phyloP scores from a whole-genome alignment of 2,329 filamentous ascomycete genomes.

The Arthroderma uncinatum region DNA sequence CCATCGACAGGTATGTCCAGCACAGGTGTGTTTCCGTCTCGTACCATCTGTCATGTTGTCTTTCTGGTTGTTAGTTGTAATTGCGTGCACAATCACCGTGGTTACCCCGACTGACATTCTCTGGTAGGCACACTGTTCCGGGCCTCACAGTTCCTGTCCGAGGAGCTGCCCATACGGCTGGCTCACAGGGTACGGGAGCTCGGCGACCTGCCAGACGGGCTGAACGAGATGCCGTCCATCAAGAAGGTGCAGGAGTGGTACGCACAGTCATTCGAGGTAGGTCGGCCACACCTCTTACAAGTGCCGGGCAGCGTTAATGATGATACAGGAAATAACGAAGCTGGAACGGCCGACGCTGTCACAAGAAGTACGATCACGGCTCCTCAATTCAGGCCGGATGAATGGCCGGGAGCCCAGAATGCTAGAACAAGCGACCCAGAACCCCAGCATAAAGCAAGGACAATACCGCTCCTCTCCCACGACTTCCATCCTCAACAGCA shows the following conservation, averaged over 20 bases:
- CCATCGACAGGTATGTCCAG: constrained; percentile 64
- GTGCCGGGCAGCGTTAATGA: constrained; percentile 18
- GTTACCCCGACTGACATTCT: neutral
- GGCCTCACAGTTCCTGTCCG: constrained; percentile 94
- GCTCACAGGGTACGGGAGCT: constrained; percentile 95
- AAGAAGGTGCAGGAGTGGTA: constrained; percentile 96
- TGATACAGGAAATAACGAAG: constrained; percentile 66
- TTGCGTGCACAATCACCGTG: too few relatives aligned
- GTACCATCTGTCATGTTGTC: neutral
- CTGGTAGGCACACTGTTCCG: constrained; percentile 81
- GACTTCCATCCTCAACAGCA: constrained; percentile 35
- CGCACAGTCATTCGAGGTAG: constrained; percentile 95
- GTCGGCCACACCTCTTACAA: constrained; percentile 20
- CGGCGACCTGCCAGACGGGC: constrained; percentile 79
- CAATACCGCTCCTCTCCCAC: constrained; percentile 53
- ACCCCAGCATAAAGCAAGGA: constrained; percentile 76
- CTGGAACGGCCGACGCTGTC: constrained; percentile 67
- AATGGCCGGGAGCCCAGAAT: constrained; percentile 52
- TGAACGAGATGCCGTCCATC: constrained; percentile 97
- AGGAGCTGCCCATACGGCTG: constrained; percentile 92
- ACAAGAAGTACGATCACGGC: constrained; percentile 62
- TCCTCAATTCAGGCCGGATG: constrained; percentile 46
- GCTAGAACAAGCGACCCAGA: constrained; percentile 72
- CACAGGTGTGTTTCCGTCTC: neutral
- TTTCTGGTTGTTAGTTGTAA: neutral